These are phyloP conservation scores for Adansonia rubrostipa DNA, from an alignment of 441 rosid genomes.

Conservation along the genomic window DNA sequence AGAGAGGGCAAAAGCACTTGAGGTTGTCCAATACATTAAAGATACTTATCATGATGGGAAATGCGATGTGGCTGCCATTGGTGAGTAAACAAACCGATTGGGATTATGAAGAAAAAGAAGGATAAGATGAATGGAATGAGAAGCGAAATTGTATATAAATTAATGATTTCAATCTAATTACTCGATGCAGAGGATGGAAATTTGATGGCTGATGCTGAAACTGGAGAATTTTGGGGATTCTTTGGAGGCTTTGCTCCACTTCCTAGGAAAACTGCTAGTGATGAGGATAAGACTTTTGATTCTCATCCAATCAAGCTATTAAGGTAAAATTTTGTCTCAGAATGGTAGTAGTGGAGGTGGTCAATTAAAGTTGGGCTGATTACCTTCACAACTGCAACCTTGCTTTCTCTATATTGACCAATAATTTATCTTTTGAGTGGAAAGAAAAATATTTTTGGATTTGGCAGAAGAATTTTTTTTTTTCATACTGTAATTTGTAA, in stretches of 20 bases:
- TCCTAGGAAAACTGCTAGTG: slow-evolving; percentile 67
- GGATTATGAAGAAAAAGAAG: slow-evolving; percentile 8
- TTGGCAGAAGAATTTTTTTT: neutral
- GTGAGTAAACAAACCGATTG: slow-evolving; percentile 50
- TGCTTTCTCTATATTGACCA: neutral
- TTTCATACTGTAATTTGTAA: neutral
- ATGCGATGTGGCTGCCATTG: slow-evolving; percentile 87
- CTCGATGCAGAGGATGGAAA: slow-evolving; percentile 80
- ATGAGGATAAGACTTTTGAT: slow-evolving; percentile 52
- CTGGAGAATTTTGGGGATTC: slow-evolving; percentile 97
- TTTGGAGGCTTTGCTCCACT: slow-evolving; percentile 99
- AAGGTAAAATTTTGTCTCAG: slow-evolving; percentile 47
- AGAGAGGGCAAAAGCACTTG: slow-evolving; percentile 98
- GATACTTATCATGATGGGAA: slow-evolving; percentile 94
- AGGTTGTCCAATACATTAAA: slow-evolving; percentile 91
- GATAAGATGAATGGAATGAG: slow-evolving; percentile 8
- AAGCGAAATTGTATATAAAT: slow-evolving; percentile 22
- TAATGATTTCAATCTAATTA: slow-evolving; percentile 25
- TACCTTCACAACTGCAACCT: neutral
- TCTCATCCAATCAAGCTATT: slow-evolving; percentile 52
- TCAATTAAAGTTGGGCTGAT: slow-evolving; percentile 2
- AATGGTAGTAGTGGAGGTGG: neutral
- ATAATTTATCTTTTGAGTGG: neutral
- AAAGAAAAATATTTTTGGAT: neutral
- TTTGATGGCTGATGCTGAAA: slow-evolving; percentile 98